These are phyloP conservation scores for Candida silvatica DNA, from an alignment of 805 yeast species.

Conservation along the genomic window DNA sequence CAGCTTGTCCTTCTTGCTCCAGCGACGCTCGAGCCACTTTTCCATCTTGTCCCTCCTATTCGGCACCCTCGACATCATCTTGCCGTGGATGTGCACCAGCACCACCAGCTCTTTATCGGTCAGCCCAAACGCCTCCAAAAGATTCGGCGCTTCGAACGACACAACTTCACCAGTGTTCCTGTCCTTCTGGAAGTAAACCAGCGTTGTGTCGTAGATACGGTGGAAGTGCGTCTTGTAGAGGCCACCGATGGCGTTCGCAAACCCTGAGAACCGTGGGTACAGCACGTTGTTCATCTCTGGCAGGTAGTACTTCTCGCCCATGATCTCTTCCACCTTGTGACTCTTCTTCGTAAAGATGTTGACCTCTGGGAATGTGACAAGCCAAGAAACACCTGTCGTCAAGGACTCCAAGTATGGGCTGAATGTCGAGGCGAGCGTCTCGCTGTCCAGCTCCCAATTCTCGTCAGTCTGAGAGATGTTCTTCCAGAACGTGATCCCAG, in stretches of 20 bases:
- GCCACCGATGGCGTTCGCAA: slow-evolving; percentile 40
- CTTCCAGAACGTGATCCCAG: slow-evolving; percentile 38
- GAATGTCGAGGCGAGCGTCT: slow-evolving; percentile 25
- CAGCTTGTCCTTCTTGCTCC: slow-evolving; percentile 62
- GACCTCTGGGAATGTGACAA: slow-evolving; percentile 80
- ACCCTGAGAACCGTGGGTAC: slow-evolving; percentile 68
- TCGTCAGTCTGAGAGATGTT: slow-evolving; percentile 54
- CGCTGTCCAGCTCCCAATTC: slow-evolving; percentile 50
- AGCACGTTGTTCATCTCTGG: slow-evolving; percentile 53
- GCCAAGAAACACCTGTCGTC: slow-evolving; percentile 44
- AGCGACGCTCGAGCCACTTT: slow-evolving; percentile 66
- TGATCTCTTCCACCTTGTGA: slow-evolving; percentile 39
- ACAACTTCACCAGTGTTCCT: slow-evolving; percentile 8
- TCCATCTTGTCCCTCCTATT: slow-evolving; percentile 47
- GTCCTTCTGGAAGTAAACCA: slow-evolving; percentile 29
- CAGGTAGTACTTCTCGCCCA: slow-evolving; percentile 49
- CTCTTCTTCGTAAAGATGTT: slow-evolving; percentile 51
- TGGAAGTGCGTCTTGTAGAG: slow-evolving; percentile 31
- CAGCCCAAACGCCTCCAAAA: slow-evolving; percentile 29
- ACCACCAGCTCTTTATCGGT: slow-evolving; percentile 25
- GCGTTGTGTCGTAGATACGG: slow-evolving; percentile 47
- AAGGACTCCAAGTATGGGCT: slow-evolving; percentile 21
- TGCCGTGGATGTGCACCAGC: slow-evolving; percentile 39
- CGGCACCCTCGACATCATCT: slow-evolving; percentile 40
- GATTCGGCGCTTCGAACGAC: slow-evolving; percentile 26